Evolutionary conservation across 2,329 filamentous ascomycete species (phyloP).

Genomic region (Nothophaeocryptopus gaeumannii): DNA sequence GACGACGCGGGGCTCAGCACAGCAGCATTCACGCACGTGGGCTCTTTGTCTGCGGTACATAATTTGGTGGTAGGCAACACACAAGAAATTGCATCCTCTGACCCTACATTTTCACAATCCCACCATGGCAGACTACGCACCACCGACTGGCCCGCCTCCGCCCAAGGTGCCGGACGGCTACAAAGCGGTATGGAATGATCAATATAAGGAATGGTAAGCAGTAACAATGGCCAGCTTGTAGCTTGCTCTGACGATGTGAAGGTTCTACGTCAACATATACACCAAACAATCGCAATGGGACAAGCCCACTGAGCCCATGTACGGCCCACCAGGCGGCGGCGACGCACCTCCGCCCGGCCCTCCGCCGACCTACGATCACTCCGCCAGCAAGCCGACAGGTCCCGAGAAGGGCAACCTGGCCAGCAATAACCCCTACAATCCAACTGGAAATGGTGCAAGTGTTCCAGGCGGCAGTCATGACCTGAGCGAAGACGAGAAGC

Average conservation of each 20-base stretch:
- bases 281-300: slow-evolving; percentile 93
- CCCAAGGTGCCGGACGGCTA: slow-evolving; percentile 56
- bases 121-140: slow-evolving; percentile 35
- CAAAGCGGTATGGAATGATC: slow-evolving; percentile 79
- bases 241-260: no score
- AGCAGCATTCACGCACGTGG: no score
- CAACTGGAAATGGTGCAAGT: slow-evolving; percentile 26
- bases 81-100: no score
- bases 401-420: slow-evolving; percentile 51
- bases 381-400: slow-evolving; percentile 40
- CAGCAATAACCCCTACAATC: slow-evolving; percentile 70
- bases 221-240: no score
- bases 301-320: slow-evolving; percentile 67
- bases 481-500: slow-evolving; percentile 65
- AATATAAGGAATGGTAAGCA: slow-evolving; percentile 79
- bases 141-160: slow-evolving; percentile 31
- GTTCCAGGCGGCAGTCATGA: slow-evolving; percentile 21
- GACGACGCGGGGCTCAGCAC: no score
- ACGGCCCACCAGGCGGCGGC: slow-evolving; percentile 47
- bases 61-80: no score
- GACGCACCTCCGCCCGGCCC: slow-evolving; percentile 54
- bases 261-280: slow-evolving; percentile 77
- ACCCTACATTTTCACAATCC: no score
- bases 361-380: slow-evolving; percentile 64
- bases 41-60: no score